phyloP scores from a whole-genome alignment of 2,329 filamentous ascomycete genomes.

The Scedosporium minutisporum region DNA sequence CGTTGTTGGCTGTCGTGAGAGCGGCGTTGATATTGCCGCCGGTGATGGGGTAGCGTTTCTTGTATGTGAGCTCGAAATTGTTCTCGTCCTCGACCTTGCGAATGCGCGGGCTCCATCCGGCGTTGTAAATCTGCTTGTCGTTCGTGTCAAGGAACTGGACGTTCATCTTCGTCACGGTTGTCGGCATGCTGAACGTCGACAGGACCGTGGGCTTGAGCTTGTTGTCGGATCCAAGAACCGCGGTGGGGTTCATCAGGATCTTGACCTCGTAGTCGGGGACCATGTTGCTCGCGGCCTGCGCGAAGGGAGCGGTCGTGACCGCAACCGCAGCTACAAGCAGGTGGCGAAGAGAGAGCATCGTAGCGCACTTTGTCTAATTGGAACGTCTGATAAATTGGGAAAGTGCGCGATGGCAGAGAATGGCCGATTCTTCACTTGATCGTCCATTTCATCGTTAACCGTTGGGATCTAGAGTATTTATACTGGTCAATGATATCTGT shows the following conservation, averaged over 20 bases:
- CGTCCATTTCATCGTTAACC: too few species aligned
- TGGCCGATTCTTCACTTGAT: too few species aligned
- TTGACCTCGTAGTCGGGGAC: constrained; percentile 23
- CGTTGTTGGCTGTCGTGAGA: constrained; percentile 18
- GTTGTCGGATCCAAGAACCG: constrained; percentile 19
- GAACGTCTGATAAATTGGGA: too few species aligned
- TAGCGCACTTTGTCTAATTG: too few species aligned
- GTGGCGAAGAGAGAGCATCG: too few species aligned
- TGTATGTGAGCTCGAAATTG: constrained; percentile 28
- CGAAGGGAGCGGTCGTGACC: too few species aligned
- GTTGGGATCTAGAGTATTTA: too few species aligned
- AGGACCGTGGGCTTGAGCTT: constrained; percentile 20
- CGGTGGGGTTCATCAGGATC: constrained; percentile 20
- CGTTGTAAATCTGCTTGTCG: constrained; percentile 20
- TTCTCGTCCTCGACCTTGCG: constrained; percentile 22
- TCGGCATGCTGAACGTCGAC: constrained; percentile 19
- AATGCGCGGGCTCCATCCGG: constrained; percentile 26
- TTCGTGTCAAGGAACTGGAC: constrained; percentile 26
- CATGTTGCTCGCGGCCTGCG: not conserved
- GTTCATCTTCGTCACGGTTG: constrained; percentile 23
- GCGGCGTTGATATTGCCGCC: constrained; percentile 19
- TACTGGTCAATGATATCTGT: too few species aligned
- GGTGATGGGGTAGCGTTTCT: constrained; percentile 23
- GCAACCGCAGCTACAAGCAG: too few species aligned
- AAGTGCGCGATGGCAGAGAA: too few species aligned